Conservation (phyloP, 2,329 filamentous ascomycete genomes). For the Penicillium sp. region DNA sequence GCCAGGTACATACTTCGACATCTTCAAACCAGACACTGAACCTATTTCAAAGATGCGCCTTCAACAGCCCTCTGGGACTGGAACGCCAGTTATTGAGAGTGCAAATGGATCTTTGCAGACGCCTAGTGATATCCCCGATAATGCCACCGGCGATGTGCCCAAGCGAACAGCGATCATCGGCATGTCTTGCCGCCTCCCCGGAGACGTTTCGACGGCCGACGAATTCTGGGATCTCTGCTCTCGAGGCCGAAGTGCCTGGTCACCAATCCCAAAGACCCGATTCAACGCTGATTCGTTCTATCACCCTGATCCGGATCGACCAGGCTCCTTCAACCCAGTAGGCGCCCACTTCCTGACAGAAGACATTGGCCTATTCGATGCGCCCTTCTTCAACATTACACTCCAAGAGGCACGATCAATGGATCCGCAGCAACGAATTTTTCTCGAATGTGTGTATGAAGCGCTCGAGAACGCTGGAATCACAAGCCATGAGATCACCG, state of each 20-base stretch:
- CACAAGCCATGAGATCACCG: constrained; percentile 15
- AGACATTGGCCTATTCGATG: constrained; percentile 22
- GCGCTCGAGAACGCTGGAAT: constrained; percentile 24
- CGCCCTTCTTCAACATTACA: constrained; percentile 25
- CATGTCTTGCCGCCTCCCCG: constrained; percentile 23
- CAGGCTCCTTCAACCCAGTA: constrained; percentile 17
- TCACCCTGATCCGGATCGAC: constrained; percentile 18
- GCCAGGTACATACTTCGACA: constrained; percentile 13
- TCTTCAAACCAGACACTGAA: background rate
- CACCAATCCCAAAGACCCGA: constrained; percentile 16
- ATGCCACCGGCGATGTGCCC: constrained; percentile 3
- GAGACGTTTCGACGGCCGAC: constrained; percentile 18
- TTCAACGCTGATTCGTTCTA: constrained; percentile 19
- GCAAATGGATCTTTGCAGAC: constrained; percentile 1
- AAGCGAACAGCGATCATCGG: constrained; percentile 21
- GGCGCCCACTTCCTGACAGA: constrained; percentile 24
- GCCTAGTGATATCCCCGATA: background rate
- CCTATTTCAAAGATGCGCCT: constrained; percentile 12
- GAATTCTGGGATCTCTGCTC: constrained; percentile 22
- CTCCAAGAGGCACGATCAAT: constrained; percentile 19
- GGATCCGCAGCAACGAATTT: constrained; percentile 21
- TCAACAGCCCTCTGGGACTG: constrained; percentile 13
- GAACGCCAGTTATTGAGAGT: constrained; percentile 5
- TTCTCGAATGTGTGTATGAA: constrained; percentile 24
- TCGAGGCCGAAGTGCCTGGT: constrained; percentile 18